phyloP scores from a whole-genome alignment of 2,329 filamentous ascomycete genomes.

The Chalaropsis thielavioides region DNA sequence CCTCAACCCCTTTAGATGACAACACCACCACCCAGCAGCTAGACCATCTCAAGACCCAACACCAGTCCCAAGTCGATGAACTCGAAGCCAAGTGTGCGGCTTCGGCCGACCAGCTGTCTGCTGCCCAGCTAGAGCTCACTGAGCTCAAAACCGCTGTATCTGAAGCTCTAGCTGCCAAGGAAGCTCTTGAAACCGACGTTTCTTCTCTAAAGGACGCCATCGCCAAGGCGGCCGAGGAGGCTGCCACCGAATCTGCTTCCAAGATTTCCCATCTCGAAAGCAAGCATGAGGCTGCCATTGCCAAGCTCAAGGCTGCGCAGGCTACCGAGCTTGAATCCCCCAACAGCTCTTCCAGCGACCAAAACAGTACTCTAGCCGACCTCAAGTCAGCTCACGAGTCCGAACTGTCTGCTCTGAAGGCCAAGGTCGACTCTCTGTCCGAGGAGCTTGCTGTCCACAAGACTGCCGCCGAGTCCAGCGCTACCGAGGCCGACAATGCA shows the following conservation, averaged over 20 bases:
- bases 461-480: conserved; percentile 33
- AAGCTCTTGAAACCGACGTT: conserved; percentile 35
- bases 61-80: conserved; percentile 34
- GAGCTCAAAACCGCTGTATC: conserved; percentile 35
- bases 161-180: conserved; percentile 35
- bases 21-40: conserved; percentile 28
- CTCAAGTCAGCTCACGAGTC: conserved; percentile 37
- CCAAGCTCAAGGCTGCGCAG: conserved; percentile 22
- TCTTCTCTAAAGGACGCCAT: conserved; percentile 36
- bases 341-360: conserved; percentile 24
- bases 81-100: conserved; percentile 36
- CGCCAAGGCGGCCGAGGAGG: conserved; percentile 38
- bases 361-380: conserved; percentile 30
- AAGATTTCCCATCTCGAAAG: conserved; percentile 31
- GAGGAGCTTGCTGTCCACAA: conserved; percentile 40
- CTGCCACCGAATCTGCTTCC: conserved; percentile 29
- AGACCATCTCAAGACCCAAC: conserved; percentile 35
- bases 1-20: conserved; percentile 28
- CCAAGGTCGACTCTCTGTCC: conserved; percentile 34
- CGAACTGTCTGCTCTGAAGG: conserved; percentile 33
- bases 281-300: conserved; percentile 33
- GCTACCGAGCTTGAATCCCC: conserved; percentile 30
- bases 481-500: conserved; percentile 33
- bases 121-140: conserved; percentile 37
- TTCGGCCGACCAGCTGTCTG: conserved; percentile 35